Conservation (phyloP, 2,329 filamentous ascomycete genomes). For the Thelonectria rubi region DNA sequence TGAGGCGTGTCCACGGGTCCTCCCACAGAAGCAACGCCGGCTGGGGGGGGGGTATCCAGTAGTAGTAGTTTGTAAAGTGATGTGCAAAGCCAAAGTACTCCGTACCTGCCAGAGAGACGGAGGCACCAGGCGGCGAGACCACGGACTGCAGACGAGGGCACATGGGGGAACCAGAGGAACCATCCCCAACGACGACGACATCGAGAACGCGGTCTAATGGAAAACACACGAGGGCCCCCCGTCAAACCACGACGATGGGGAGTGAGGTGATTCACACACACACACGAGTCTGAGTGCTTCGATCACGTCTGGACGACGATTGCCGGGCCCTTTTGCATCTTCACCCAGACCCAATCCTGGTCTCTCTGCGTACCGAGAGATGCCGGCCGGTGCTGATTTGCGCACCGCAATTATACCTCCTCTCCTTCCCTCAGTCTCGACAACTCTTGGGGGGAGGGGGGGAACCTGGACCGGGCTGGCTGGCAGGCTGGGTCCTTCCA, state of each 20-base stretch:
- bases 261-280: conserved; percentile 6
- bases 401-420: conserved; percentile 16
- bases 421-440: conserved; percentile 5
- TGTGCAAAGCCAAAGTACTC: conserved; percentile 21
- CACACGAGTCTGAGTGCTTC: conserved; percentile 15
- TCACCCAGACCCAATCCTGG: conserved; percentile 17
- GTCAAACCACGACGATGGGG: background rate
- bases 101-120: background rate
- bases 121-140: too few relatives aligned
- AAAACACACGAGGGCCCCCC: too few relatives aligned
- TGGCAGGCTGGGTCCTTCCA: background rate
- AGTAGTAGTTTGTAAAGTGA: too few relatives aligned
- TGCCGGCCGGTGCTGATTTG: conserved; percentile 14
- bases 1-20: conserved; percentile 47
- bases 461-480: conserved; percentile 6
- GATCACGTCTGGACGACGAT: conserved; percentile 23
- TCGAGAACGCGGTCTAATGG: too few relatives aligned
- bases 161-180: too few relatives aligned
- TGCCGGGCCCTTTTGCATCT: conserved; percentile 19
- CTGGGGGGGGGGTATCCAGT: conserved; percentile 9
- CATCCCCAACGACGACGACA: too few relatives aligned
- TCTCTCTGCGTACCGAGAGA: conserved; percentile 11
- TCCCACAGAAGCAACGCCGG: conserved; percentile 39
- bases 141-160: too few relatives aligned
- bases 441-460: too few relatives aligned